Evolutionary conservation across 805 yeast species (phyloP), one percentile per base, ranked within the genome.

Genomic region (Ogataea allantospora): DNA sequence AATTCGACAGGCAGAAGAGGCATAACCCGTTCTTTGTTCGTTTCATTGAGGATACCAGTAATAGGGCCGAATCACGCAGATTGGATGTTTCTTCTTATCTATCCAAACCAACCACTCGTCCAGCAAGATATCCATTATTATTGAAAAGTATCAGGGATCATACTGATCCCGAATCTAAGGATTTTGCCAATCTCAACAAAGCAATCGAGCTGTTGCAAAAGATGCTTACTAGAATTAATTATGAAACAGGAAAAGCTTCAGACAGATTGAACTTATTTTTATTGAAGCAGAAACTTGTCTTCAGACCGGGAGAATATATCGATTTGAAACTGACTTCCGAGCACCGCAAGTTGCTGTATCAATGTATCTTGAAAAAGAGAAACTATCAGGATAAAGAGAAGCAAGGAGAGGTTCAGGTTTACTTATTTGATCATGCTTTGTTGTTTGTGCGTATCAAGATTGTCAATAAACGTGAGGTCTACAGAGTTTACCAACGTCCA

Each of bases 51-150:
- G 96, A 88, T 40, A 84, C 89, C 4, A 95, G 86, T 52, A 77
- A 87, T 54, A 69, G 83, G 47, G 87, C 87, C 4, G 96, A 86
- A 66, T 77, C 88, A 24, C 75, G 95, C 54, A 86, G 88, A 63
- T 78, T 91, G 43, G 97, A 95, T 62, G 80, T 93, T 37, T 85
- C 91, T 17, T 93, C 98, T 0, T 93, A 88, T 55, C 71, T 93
- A 47, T 87, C 96, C 6, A 95, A 91, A 55, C 97, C 98, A 35
- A 89, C 95, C 2, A 88, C 96, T 11, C 77, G 99, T 58, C 88
- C 96, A 21, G 98, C 97, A 7, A 72, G 98, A 49, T 93, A 93
- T 63, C 96, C 95, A 47, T 66, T 93, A 33, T 70, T 93, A 40
- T 70, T 91, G 15, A 81, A 77, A 40, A 93, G 91, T 32, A 85